These are phyloP conservation scores for Platanthera zijinensis DNA, from an alignment of 106 monocot species.

Conservation along the genomic window DNA sequence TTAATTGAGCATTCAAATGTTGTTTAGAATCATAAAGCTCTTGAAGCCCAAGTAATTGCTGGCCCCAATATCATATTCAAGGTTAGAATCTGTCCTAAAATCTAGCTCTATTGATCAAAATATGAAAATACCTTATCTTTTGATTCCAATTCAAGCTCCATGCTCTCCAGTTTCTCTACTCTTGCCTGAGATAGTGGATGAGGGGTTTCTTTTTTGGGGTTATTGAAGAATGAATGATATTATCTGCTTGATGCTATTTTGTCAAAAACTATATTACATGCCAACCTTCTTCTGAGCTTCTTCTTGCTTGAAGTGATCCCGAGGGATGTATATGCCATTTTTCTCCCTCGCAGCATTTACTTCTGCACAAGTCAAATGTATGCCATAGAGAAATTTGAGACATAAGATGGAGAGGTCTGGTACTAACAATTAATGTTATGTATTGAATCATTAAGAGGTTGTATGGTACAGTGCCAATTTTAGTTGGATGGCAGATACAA, in stretches of 20 bases:
- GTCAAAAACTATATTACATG: background rate
- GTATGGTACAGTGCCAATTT: no score
- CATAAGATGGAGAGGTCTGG: background rate
- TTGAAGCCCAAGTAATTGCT: conserved; percentile 84
- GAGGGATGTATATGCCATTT: conserved; percentile 93
- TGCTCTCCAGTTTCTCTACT: conserved; percentile 75
- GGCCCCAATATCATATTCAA: conserved; percentile 15
- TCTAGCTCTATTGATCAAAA: background rate
- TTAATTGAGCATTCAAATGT: conserved; percentile 54
- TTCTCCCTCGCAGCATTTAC: conserved; percentile 98
- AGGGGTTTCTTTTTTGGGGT: background rate
- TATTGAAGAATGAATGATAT: background rate
- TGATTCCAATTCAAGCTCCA: conserved; percentile 77
- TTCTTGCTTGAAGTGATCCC: conserved; percentile 80
- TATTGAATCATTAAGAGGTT: background rate
- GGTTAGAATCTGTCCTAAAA: conserved; percentile 3
- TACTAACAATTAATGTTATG: background rate
- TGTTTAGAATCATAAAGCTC: conserved; percentile 85
- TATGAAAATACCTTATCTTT: conserved; percentile 67
- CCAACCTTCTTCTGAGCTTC: conserved; percentile 90
- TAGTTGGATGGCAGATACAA: no score
- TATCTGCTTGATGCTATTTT: background rate
- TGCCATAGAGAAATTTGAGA: background rate
- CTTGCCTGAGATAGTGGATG: conserved; percentile 38
- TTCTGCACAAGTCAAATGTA: conserved; percentile 36